phyloP scores from a whole-genome alignment of 177 flowering plant genomes.

The Telopea speciosissima region DNA sequence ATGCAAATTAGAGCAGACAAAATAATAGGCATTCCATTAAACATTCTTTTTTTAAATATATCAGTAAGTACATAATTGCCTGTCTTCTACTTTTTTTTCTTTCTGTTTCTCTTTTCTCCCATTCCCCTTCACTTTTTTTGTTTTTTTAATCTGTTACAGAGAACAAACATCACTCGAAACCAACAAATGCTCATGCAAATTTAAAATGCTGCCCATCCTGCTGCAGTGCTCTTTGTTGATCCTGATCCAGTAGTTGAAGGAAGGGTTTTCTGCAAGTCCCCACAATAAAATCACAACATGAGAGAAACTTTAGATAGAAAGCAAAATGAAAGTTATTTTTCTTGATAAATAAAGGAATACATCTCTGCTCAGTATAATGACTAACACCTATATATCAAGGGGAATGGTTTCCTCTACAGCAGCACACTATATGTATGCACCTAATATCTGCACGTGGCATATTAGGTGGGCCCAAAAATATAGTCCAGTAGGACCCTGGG shows the following conservation, averaged over 20 bases:
- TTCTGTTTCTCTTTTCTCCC: background rate
- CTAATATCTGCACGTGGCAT: too few species aligned
- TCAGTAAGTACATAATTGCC: background rate
- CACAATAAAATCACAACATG: constrained; percentile 6
- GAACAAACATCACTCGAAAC: constrained; percentile 15
- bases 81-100: background rate
- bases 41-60: constrained; percentile 23
- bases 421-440: too few species aligned
- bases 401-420: too few species aligned
- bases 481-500: too few species aligned
- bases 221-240: constrained; percentile 51
- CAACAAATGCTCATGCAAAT: constrained; percentile 22
- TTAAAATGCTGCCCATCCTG: constrained; percentile 99
- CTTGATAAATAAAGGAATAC: too few species aligned
- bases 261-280: constrained; percentile 61
- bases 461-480: too few species aligned
- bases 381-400: too few species aligned
- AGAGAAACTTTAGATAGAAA: background rate
- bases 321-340: background rate
- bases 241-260: constrained; percentile 59
- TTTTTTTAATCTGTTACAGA: constrained; percentile 1
- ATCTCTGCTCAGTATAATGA: too few species aligned
- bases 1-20: constrained; percentile 8
- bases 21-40: constrained; percentile 14
- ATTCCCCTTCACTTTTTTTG: background rate